Evolutionary conservation across 2,329 filamentous ascomycete genomes (phyloP).

Genomic region (Didymella pinodella): DNA sequence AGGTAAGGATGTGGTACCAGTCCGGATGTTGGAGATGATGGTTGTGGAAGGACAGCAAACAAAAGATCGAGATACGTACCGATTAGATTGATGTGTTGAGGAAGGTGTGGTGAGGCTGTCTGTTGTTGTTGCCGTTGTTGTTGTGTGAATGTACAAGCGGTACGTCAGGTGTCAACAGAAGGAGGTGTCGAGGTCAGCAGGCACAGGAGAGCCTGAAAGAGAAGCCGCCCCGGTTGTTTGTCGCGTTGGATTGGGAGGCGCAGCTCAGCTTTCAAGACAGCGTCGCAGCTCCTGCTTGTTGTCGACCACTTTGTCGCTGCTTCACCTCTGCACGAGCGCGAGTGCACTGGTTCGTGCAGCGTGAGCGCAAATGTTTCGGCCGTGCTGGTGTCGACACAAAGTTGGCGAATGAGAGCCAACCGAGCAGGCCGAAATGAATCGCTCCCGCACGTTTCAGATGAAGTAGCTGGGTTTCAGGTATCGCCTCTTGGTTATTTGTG

Average conservation of each 20-base stretch:
- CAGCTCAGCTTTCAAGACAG: slow-evolving; percentile 23
- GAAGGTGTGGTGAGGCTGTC: slow-evolving; percentile 20
- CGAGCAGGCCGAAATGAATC: slow-evolving; percentile 37
- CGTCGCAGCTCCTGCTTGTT: slow-evolving; percentile 20
- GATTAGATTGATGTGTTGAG: slow-evolving; percentile 20
- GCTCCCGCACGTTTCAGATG: slow-evolving; percentile 45
- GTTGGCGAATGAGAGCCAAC: slow-evolving; percentile 37
- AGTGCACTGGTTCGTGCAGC: slow-evolving; percentile 37
- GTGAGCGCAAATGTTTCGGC: slow-evolving; percentile 24
- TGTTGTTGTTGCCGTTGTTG: slow-evolving; percentile 19
- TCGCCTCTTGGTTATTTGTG: slow-evolving; percentile 13
- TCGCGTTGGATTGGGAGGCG: slow-evolving; percentile 16
- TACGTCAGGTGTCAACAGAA: slow-evolving; percentile 9
- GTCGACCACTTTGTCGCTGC: slow-evolving; percentile 23
- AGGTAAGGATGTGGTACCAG: slow-evolving; percentile 19
- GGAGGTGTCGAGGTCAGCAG: slow-evolving; percentile 6
- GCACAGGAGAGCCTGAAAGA: slow-evolving; percentile 13
- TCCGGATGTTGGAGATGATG: slow-evolving; percentile 11
- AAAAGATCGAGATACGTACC: slow-evolving; percentile 33
- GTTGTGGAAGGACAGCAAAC: slow-evolving; percentile 8
- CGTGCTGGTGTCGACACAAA: slow-evolving; percentile 19
- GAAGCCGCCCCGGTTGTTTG: slow-evolving; percentile 10
- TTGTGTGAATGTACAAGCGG: slow-evolving; percentile 16
- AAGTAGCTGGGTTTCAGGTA: slow-evolving; percentile 43
- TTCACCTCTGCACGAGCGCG: slow-evolving; percentile 21